Evolutionary conservation across 306 rosid genomes (phyloP).

Genomic region (Vigna reflexopilosa): DNA sequence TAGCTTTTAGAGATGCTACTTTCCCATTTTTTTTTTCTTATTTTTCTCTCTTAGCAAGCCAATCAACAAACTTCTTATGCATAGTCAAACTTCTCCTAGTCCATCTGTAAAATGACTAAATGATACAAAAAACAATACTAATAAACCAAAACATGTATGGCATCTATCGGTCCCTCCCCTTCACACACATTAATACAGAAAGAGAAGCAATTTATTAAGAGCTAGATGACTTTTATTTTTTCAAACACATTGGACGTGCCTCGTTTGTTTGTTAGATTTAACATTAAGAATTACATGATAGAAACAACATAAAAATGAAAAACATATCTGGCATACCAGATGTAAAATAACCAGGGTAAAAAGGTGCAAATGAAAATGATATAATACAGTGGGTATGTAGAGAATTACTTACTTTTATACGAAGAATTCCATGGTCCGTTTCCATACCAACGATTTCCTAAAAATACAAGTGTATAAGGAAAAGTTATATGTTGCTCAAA

Average conservation of each 20-base stretch:
- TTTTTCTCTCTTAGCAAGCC: too few species aligned
- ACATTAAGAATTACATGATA: conserved; percentile 3
- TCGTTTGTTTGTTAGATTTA: conserved; percentile 14
- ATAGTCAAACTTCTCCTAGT: neutral
- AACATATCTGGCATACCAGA: conserved; percentile 5
- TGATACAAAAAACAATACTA: too few species aligned
- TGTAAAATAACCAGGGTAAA: conserved; percentile 17
- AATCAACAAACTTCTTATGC: neutral
- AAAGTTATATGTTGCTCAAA: conserved; percentile 32
- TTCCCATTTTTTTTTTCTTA: too few species aligned
- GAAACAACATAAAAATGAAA: conserved; percentile 27
- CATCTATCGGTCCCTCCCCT: neutral
- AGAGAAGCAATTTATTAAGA: neutral
- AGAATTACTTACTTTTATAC: conserved; percentile 63
- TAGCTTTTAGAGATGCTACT: too few species aligned
- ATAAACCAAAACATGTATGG: neutral
- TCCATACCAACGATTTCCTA: conserved; percentile 81
- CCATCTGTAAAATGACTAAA: neutral
- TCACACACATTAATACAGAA: neutral
- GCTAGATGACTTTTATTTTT: neutral
- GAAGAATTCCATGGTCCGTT: conserved; percentile 77
- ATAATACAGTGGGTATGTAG: conserved; percentile 4
- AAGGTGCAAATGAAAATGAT: conserved; percentile 8
- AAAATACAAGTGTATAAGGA: conserved; percentile 29
- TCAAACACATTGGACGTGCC: neutral